Base-by-base conservation (phyloP, 345 rosid genomes). In the Alliaria petiolata region DNA sequence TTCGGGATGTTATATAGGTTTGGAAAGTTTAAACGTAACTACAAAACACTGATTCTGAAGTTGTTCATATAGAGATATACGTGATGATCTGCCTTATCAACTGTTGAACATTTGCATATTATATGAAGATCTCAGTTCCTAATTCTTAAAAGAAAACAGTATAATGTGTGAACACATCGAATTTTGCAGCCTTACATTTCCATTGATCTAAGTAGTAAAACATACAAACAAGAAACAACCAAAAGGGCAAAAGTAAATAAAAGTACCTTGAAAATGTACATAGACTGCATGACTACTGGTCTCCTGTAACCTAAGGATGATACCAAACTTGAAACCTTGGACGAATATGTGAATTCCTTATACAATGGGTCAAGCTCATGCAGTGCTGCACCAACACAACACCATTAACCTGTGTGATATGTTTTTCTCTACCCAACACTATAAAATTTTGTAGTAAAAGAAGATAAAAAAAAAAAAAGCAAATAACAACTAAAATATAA, bases 201-300 rank as follows among this genome's bases (percentile, higher is more conserved):
- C 45, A 34, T n/a, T 45, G 55, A 19, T 43, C 7, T 1, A 33
- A 53, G 8, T 53, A 4, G 5, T 8, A 25, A 59, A 25, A 63
- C 17, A 57, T 19, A 52, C 6, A 52, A 69, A 49, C 7, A 67
- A 31, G 16, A 45, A 49, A 17, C 44, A 52, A 30, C 1, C 8
- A 65, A 53, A 42, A 34, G 40, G 62, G 3, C 8, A 60, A 16
- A 35, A 59, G 69, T 13, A 47, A 58, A 75, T 3, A n/a, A 66
- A 11, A 55, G 1, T 72, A 90, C 95, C 98, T 90, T 92, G 75
- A 87, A 95, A 34, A 95, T 95, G 81, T 91, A 95, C 98, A 91
- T 91, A 12, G 99, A 86, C 83, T 95, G 99, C 79, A 91, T 78
- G 76, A 85, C 44, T 14, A 81, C 85, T 8, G 98, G 96, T 79